These are phyloP conservation scores for Fomitopsis pulvina DNA, from an alignment of 768 basidiomycete genomes.

Conservation along the genomic window DNA sequence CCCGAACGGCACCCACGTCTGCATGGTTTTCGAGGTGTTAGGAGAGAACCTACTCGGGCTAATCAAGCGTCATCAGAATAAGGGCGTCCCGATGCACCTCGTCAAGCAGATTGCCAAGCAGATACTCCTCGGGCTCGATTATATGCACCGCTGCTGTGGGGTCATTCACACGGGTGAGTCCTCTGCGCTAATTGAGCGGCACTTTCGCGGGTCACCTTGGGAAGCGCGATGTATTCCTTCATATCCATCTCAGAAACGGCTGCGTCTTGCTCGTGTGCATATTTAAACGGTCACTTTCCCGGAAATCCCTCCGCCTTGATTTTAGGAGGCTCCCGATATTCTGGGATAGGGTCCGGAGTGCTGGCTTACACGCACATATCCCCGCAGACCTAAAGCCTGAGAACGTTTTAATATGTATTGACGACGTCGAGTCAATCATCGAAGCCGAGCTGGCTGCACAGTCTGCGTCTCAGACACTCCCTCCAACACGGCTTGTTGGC, in stretches of 20 bases:
- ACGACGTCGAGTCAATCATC: constrained; percentile 93
- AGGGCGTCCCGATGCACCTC: constrained; percentile 89
- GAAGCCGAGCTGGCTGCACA: constrained; percentile 64
- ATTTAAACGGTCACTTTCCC: too few species aligned
- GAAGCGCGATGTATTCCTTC: too few species aligned
- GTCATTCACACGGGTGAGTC: constrained; percentile 87
- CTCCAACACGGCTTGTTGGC: constrained; percentile 69
- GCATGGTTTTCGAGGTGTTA: constrained; percentile 99
- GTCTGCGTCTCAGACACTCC: constrained; percentile 37
- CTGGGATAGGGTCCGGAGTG: background rate
- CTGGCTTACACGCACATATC: too few species aligned
- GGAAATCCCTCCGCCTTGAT: too few species aligned
- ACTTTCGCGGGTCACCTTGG: background rate
- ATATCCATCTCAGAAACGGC: too few species aligned
- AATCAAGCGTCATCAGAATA: constrained; percentile 97
- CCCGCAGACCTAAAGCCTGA: constrained; percentile 87
- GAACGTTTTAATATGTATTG: constrained; percentile 95
- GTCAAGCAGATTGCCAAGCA: constrained; percentile 98
- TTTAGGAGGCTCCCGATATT: background rate
- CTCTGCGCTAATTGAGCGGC: background rate
- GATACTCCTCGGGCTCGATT: constrained; percentile 90
- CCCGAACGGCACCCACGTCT: constrained; percentile 94
- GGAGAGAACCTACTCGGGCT: constrained; percentile 94
- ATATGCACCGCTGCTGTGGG: constrained; percentile 96
- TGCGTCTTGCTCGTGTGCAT: too few species aligned